A percentile compares a stretch with the other conserved stretches of the same genome.
Evolutionary conservation across 129 eudicot species (phyloP).

Genomic region (Solidago caesia): DNA sequence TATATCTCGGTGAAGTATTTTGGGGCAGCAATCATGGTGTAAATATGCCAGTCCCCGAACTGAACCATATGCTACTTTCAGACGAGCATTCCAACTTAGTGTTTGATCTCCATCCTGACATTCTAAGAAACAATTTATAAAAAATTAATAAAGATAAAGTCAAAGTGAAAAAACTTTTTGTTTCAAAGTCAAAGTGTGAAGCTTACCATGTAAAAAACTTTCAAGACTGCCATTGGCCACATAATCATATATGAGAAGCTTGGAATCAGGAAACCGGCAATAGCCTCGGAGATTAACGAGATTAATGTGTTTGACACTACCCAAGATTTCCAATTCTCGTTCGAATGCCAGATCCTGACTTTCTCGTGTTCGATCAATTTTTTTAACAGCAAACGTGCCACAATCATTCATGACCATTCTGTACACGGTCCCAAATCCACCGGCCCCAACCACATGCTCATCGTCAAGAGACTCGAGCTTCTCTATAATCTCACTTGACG

Average conservation of each 20-base stretch:
- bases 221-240: conserved; percentile 90
- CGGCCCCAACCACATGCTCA: conserved; percentile 92
- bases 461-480: conserved; percentile 81
- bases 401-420: conserved; percentile 99
- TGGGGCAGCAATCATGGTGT: conserved; percentile 93
- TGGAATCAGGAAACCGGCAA: conserved; percentile 77
- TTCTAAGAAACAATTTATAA: conserved; percentile 40
- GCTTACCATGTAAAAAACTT: conserved; percentile 71
- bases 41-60: conserved; percentile 92
- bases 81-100: conserved; percentile 72
- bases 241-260: conserved; percentile 93
- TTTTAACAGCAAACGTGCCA: conserved; percentile 93
- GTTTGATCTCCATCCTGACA: conserved; percentile 33
- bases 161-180: neutral
- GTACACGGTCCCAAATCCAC: conserved; percentile 93
- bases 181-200: conserved; percentile 3
- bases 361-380: conserved; percentile 83
- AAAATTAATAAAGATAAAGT: conserved; percentile 2
- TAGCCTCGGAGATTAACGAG: conserved; percentile 92
- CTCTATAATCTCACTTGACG: conserved; percentile 85
- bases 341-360: conserved; percentile 85
- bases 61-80: conserved; percentile 83
- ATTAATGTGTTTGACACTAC: conserved; percentile 90
- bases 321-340: conserved; percentile 80
- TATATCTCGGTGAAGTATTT: conserved; percentile 85